Base-by-base conservation (phyloP, 2,329 filamentous ascomycete genomes). In the Trichoderma lentiforme region DNA sequence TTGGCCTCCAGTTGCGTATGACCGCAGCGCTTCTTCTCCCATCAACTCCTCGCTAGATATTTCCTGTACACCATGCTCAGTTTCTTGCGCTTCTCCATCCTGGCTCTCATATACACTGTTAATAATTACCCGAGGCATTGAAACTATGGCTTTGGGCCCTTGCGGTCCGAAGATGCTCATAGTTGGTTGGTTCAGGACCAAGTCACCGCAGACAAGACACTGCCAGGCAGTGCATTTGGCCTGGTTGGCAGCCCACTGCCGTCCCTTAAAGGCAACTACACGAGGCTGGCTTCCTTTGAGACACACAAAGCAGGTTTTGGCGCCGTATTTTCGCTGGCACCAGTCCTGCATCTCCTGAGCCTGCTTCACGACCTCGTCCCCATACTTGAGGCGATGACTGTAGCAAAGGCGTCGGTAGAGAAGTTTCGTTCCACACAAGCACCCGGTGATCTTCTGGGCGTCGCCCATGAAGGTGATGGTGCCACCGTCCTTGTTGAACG, bases 401-500 rank as follows among this genome's bases (percentile, higher is more conserved):
- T 57, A 74, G 76, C 83, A 84, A 6, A 84, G 74, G 3, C 74
- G 74, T 4, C 76, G 74, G 14, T 68, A 74, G 18, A 83, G 63
- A 2, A 84, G 67, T 72, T 83, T 84, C 34, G 72, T 61, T 4
- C 74, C 80, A 74, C 83, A 84, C 5, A 74, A 36, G 73, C 83
- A 84, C 1, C 83, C 83, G 11, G 82, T 83, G 2, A 79, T 51
- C 3, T 77, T 75, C 3, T 15, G 32, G 1, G 70, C 70, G 6
- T 56, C 8, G 63, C 70, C 70, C 26, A 26, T 72, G 57, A 63
- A 63, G 26, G 56, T 39, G 70, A 47, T 53, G 11, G n/a, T 14
- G 21, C 47, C 47, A 2, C 47, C 47, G 21, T 14, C 18, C n/a
- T n/a, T 51, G 18, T 21, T 21, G 8, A 51, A n/a, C 8, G n/a